These are phyloP conservation scores for Mitragyna speciosa DNA, from an alignment of 257 asterid genomes.

Conservation along the genomic window DNA sequence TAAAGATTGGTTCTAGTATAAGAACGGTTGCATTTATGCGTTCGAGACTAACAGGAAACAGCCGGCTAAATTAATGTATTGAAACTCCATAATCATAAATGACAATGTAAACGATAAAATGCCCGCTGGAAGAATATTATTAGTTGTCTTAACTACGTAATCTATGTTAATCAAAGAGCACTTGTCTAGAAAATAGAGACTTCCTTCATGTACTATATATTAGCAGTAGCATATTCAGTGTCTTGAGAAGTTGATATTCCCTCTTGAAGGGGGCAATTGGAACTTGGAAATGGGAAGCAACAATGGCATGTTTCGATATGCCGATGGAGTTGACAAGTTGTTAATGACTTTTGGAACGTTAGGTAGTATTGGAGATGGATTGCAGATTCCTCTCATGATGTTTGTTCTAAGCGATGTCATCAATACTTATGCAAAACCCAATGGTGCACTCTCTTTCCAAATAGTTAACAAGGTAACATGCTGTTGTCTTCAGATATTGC, in stretches of 20 bases:
- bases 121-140: background rate
- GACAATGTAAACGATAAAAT: slow-evolving; percentile 22
- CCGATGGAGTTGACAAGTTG: slow-evolving; percentile 61
- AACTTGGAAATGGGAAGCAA: slow-evolving; percentile 22
- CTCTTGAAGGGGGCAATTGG: slow-evolving; percentile 21
- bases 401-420: slow-evolving; percentile 70
- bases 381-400: slow-evolving; percentile 81
- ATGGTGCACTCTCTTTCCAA: slow-evolving; percentile 25
- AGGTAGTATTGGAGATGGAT: slow-evolving; percentile 92
- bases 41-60: slow-evolving; percentile 20
- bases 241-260: slow-evolving; percentile 17
- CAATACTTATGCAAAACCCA: slow-evolving; percentile 55
- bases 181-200: background rate
- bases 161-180: too few relatives aligned
- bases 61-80: slow-evolving; percentile 47
- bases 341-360: slow-evolving; percentile 68
- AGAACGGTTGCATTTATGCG: slow-evolving; percentile 5
- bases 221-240: slow-evolving; percentile 9
- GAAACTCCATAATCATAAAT: slow-evolving; percentile 17
- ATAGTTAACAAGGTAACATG: slow-evolving; percentile 56
- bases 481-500: background rate
- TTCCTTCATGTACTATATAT: background rate
- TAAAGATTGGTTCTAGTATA: too few relatives aligned
- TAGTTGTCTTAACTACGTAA: background rate
- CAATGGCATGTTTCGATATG: slow-evolving; percentile 71